phyloP scores from a whole-genome alignment of 257 asterid genomes.

The Rauvolfia tetraphylla region DNA sequence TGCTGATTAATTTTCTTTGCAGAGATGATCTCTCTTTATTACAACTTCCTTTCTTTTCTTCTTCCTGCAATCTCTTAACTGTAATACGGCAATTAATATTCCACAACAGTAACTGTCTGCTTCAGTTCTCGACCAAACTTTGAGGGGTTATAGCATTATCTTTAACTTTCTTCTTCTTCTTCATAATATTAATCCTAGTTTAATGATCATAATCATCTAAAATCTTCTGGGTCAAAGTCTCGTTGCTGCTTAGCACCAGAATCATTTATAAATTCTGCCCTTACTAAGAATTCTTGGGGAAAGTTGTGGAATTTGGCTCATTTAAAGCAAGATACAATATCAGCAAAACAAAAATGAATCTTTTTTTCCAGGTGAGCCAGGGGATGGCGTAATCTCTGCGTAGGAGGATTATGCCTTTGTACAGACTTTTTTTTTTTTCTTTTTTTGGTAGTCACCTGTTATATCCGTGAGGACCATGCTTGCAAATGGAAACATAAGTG shows the following conservation, averaged over 20 bases:
- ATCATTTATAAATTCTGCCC: too few relatives aligned
- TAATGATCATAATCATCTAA: too few relatives aligned
- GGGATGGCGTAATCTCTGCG: neutral
- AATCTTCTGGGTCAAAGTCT: too few relatives aligned
- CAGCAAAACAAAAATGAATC: neutral
- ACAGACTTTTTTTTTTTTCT: neutral
- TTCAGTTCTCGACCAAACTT: neutral
- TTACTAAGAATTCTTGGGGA: too few relatives aligned
- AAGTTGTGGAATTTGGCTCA: too few relatives aligned
- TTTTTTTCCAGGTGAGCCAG: neutral
- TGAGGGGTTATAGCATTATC: too few relatives aligned
- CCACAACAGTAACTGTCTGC: neutral
- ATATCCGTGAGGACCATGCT: neutral
- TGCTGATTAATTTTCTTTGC: neutral
- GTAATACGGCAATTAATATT: neutral
- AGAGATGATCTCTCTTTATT: neutral
- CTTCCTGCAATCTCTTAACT: neutral
- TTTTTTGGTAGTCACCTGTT: neutral
- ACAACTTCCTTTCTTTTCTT: neutral
- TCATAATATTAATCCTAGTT: neutral
- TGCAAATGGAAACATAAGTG: neutral
- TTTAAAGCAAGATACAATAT: neutral
- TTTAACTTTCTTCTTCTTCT: conserved; percentile 3
- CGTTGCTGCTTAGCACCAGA: too few relatives aligned
- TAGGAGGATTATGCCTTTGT: neutral